Percentiles rank a stretch among this genome's conserved stretches.
These are phyloP conservation scores for Yarrowia sp. DNA, from an alignment of 805 yeast species.

Conservation along the genomic window DNA sequence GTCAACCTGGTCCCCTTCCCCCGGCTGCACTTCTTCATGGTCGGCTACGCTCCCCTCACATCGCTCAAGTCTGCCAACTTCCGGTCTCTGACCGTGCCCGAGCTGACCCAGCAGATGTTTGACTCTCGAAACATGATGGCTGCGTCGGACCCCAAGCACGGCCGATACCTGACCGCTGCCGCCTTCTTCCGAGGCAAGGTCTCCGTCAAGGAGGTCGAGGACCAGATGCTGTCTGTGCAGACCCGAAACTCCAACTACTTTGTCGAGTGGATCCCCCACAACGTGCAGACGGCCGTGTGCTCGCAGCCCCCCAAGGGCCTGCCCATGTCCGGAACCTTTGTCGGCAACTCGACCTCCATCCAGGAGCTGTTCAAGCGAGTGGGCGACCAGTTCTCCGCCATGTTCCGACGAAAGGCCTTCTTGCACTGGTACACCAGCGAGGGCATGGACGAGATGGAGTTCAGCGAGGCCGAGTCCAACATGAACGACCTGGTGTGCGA, in stretches of 20 bases:
- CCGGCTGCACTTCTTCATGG: conserved; percentile 92
- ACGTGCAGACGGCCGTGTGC: conserved; percentile 91
- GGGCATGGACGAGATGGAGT: conserved; percentile 96
- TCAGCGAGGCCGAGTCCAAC: conserved; percentile 89
- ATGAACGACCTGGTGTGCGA: conserved; percentile 86
- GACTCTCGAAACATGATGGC: conserved; percentile 95
- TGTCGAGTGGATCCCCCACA: conserved; percentile 95
- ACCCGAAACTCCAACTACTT: conserved; percentile 77
- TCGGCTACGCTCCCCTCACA: conserved; percentile 89
- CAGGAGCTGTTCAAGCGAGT: conserved; percentile 88
- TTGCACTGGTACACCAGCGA: conserved; percentile 94
- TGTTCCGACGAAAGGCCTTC: conserved; percentile 93
- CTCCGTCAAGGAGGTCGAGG: conserved; percentile 90
- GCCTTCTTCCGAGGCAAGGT: conserved; percentile 94
- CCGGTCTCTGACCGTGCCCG: conserved; percentile 83
- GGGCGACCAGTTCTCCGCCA: conserved; percentile 84
- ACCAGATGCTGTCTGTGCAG: conserved; percentile 83
- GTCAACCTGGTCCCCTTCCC: conserved; percentile 95
- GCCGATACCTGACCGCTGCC: conserved; percentile 88
- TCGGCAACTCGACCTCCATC: conserved; percentile 90
- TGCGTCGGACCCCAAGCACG: conserved; percentile 85
- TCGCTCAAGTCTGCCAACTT: conserved; percentile 77
- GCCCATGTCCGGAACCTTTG: conserved; percentile 88
- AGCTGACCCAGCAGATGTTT: conserved; percentile 89
- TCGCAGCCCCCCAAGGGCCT: conserved; percentile 82